Evolutionary conservation across 208 protist genomes (phyloP), one percentile per base, ranked within the genome.

Genomic region (Crithidia mellificae): DNA sequence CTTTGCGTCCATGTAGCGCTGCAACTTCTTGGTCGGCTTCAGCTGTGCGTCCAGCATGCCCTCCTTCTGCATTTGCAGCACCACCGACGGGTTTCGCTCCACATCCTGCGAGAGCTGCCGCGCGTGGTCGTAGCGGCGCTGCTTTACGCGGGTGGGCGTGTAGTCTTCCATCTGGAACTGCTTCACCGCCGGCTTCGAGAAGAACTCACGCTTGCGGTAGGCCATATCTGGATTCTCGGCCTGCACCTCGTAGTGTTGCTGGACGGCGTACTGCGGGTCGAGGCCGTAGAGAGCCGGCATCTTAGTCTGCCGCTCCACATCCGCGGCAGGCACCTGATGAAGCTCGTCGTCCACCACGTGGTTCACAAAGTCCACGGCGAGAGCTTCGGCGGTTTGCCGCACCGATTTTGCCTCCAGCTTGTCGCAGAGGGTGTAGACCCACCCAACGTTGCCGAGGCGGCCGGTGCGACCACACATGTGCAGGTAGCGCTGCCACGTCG

Each of bases 141-240:
- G 83, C 68, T 84, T 66, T 22, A 81, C 72, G 0, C 59, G 30
- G n/a, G 72, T 70, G 0, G 83, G 74, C 15, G 88, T 94, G 82
- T 94, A 92, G 63, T 94, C 81, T 65, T 94, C 88, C 78, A 87
- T 82, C 66, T 89, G 81, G 68, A 94, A 94, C 27, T 91, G 78
- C 15, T 73, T 27, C 12, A 77, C 54, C 15, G 74, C 78, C 19
- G 83, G 85, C 27, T 84, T 82, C 20, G 77, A 83, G 72, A 93
- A 92, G 63, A 95, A 92, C 59, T 95, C 86, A 19, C 84, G 81
- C 69, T 77, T 78, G 32, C 74, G 68, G 63, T 88, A 87, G 14
- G 84, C 73, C 61, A 85, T 70, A 39, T 95, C 85, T 11, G 86
- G 86, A 69, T 89, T 91, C 49, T 93, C 90, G 17, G 62, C 65